Percentiles rank a stretch among this genome's conserved stretches.
phyloP scores from a whole-genome alignment of 352 stramenopile species.

The Globisporangium irregulare region DNA sequence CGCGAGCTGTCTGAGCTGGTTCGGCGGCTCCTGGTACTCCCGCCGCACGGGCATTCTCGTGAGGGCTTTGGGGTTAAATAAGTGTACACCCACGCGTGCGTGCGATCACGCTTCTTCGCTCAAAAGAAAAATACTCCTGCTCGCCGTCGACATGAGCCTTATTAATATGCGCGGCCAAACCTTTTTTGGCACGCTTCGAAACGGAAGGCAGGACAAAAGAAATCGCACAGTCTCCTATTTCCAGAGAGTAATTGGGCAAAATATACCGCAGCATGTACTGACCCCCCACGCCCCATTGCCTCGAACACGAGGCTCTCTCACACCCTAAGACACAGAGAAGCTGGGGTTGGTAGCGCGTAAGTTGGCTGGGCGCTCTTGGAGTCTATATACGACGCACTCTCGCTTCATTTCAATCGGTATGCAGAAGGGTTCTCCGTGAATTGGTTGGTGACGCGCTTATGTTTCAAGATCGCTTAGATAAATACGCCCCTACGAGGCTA shows the following conservation, averaged over 20 bases:
- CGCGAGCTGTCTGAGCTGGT: conserved; percentile 11
- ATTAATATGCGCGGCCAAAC: background rate
- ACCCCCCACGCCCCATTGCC: no score
- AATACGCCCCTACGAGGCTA: background rate
- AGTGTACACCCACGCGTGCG: no score
- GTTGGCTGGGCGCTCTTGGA: no score
- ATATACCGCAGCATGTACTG: no score
- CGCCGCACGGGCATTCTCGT: conserved; percentile 5
- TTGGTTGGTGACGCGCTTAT: background rate
- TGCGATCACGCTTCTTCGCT: background rate
- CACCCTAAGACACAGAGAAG: no score
- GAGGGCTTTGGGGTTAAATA: background rate
- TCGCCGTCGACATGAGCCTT: background rate
- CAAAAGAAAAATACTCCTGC: background rate
- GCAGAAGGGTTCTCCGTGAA: no score
- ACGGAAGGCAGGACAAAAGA: background rate
- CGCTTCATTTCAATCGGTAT: no score
- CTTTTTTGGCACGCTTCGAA: background rate
- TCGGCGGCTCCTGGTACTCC: conserved; percentile 3
- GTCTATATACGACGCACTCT: no score
- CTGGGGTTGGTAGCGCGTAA: no score
- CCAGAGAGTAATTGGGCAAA: no score
- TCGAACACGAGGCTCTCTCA: no score
- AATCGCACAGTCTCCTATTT: no score
- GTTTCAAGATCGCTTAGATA: background rate